Percentiles rank a stretch among this genome's conserved stretches.
phyloP scores from a whole-genome alignment of 768 basidiomycete genomes.

The Lactarius pseudohatsudake region DNA sequence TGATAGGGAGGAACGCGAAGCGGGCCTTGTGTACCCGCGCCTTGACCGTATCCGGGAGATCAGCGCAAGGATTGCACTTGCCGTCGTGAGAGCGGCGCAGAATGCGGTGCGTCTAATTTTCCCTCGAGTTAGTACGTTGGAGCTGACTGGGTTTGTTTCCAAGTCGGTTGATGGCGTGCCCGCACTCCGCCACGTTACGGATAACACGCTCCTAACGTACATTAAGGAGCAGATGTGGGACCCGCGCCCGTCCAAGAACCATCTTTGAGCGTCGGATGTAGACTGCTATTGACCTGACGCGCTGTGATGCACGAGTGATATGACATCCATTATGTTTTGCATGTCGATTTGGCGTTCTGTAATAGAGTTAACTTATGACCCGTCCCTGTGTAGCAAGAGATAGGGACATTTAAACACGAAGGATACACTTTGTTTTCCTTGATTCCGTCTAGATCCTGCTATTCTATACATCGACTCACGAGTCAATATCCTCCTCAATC shows the following conservation, averaged over 20 bases:
- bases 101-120: conserved; percentile 50
- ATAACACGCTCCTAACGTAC: conserved; percentile 53
- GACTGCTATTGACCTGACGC: background rate
- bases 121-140: background rate
- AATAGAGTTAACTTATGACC: conserved; percentile 19
- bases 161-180: conserved; percentile 33
- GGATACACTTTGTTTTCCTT: conserved; percentile 10
- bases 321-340: conserved; percentile 4
- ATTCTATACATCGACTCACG: conserved; percentile 29
- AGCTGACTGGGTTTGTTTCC: conserved; percentile 12
- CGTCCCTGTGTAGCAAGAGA: conserved; percentile 6
- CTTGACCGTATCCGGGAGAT: conserved; percentile 86
- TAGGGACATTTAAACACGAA: conserved; percentile 11
- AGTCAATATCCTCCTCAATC: conserved; percentile 35
- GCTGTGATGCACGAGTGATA: background rate
- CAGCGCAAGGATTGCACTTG: conserved; percentile 66
- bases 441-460: conserved; percentile 12
- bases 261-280: conserved; percentile 12
- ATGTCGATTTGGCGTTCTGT: conserved; percentile 8
- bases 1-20: conserved; percentile 61
- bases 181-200: conserved; percentile 55
- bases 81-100: conserved; percentile 81
- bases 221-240: conserved; percentile 74
- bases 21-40: conserved; percentile 78
- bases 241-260: conserved; percentile 38